A percentile compares a stretch with the other conserved stretches of the same genome.
Conservation (phyloP, 768 basidiomycete species). For the Piloderma croceum region DNA sequence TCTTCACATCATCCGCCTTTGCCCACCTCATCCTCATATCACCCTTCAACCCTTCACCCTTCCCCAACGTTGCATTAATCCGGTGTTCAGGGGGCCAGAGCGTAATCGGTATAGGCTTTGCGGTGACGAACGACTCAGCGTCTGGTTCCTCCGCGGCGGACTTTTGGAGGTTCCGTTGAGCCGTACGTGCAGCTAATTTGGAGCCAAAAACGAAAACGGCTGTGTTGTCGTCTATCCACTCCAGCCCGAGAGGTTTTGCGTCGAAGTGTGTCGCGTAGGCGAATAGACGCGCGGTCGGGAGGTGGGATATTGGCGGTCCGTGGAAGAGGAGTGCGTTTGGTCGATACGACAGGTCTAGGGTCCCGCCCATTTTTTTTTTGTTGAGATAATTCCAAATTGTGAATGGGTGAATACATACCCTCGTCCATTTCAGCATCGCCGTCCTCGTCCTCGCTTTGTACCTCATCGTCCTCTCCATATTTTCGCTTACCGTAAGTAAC, state of each 20-base stretch:
- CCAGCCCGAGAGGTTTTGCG: conserved; percentile 65
- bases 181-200: conserved; percentile 46
- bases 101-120: conserved; percentile 64
- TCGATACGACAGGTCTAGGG: conserved; percentile 44
- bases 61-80: conserved; percentile 65
- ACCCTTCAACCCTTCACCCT: conserved; percentile 63
- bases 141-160: conserved; percentile 43
- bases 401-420: conserved; percentile 8
- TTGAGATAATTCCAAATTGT: conserved; percentile 2
- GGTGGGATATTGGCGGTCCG: conserved; percentile 66
- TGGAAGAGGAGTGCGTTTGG: conserved; percentile 66
- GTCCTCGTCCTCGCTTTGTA: conserved; percentile 28
- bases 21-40: conserved; percentile 75
- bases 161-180: conserved; percentile 48
- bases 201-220: conserved; percentile 71
- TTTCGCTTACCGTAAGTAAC: conserved; percentile 34
- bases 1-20: conserved; percentile 63
- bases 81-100: conserved; percentile 80
- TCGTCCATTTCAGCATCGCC: conserved; percentile 19
- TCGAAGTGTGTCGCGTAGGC: conserved; percentile 80
- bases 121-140: conserved; percentile 52
- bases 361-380: too few species aligned
- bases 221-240: conserved; percentile 84
- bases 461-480: conserved; percentile 36
- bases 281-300: conserved; percentile 73